Evolutionary conservation across 2,329 filamentous ascomycete species (phyloP).

Genomic region (Fusarium burgessii): DNA sequence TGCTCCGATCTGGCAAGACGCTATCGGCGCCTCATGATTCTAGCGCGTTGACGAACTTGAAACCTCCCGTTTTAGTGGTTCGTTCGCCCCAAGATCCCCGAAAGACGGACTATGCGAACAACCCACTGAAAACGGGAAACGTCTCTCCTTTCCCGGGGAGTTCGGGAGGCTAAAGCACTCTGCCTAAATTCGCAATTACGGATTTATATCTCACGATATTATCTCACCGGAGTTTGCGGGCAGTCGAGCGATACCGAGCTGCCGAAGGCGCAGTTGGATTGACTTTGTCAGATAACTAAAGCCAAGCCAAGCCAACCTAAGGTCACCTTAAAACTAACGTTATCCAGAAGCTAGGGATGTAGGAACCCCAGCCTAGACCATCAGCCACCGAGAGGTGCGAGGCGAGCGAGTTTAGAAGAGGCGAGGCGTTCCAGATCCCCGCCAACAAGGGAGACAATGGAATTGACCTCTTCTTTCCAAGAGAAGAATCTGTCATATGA

Average conservation of each 20-base stretch:
- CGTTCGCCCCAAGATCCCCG: constrained; percentile 4
- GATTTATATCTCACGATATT: neutral
- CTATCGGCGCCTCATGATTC: constrained; percentile 37
- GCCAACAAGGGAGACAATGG: neutral
- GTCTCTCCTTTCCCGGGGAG: neutral
- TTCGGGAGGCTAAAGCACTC: neutral
- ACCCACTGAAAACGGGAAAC: neutral
- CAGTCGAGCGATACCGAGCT: constrained; percentile 23
- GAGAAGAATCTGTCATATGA: neutral
- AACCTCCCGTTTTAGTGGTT: constrained; percentile 26
- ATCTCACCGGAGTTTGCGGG: constrained; percentile 24
- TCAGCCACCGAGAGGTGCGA: constrained; percentile 38
- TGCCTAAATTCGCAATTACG: neutral
- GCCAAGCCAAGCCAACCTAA: constrained; percentile 13
- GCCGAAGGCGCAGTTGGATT: constrained; percentile 1
- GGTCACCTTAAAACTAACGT: constrained; percentile 23
- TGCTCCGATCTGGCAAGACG: constrained; percentile 22
- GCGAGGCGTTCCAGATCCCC: constrained; percentile 10
- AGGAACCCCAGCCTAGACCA: neutral
- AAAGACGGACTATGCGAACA: neutral
- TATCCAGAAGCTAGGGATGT: constrained; percentile 8
- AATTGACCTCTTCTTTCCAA: neutral
- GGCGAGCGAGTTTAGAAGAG: constrained; percentile 28
- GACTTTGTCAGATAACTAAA: constrained; percentile 31
- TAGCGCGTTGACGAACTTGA: constrained; percentile 28